phyloP scores from a whole-genome alignment of 1,284 basidiomycete genomes.

The Melampsora americana region DNA sequence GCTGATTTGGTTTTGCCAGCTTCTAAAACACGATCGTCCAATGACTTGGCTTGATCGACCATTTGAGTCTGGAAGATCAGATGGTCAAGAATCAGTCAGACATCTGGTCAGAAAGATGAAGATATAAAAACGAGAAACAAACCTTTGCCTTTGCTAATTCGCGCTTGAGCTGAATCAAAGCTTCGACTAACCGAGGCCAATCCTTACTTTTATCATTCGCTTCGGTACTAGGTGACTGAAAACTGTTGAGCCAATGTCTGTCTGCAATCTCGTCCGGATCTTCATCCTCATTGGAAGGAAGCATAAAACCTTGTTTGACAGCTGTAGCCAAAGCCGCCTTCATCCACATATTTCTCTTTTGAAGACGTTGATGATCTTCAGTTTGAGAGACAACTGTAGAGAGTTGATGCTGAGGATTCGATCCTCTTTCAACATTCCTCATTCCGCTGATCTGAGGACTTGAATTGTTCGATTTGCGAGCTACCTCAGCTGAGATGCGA shows the following conservation, averaged over 20 bases:
- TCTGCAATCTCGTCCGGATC: constrained; percentile 47
- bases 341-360: constrained; percentile 81
- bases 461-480: not conserved
- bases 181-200: constrained; percentile 55
- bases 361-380: constrained; percentile 68
- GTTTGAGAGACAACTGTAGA: constrained; percentile 47
- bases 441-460: not conserved
- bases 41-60: constrained; percentile 69
- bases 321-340: constrained; percentile 75
- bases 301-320: constrained; percentile 74
- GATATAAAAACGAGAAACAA: constrained; percentile 56
- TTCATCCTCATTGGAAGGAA: constrained; percentile 58
- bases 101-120: not conserved
- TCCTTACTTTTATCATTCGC: constrained; percentile 43
- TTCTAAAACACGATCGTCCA: constrained; percentile 74
- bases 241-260: constrained; percentile 43
- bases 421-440: not conserved
- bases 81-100: constrained; percentile 45
- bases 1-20: constrained; percentile 73
- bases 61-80: constrained; percentile 56
- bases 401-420: not conserved
- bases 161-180: constrained; percentile 48
- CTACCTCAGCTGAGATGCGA: not conserved
- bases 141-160: constrained; percentile 48
- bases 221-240: constrained; percentile 21